Conservation (phyloP, 1,139 yeast species). For the Arxiozyma slooffiae region DNA sequence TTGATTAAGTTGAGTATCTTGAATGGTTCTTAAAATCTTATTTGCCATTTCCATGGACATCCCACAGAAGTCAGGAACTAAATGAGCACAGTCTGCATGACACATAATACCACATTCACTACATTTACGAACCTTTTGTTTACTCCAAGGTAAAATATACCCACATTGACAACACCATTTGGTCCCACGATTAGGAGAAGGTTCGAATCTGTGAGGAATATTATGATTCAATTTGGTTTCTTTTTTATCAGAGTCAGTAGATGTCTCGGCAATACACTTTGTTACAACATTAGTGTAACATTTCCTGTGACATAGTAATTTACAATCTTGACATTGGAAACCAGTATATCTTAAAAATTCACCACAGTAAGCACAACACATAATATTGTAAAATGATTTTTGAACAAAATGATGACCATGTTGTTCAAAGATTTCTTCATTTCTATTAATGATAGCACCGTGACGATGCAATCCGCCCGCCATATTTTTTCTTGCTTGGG, state of each 20-base stretch:
- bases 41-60: constrained; percentile 97
- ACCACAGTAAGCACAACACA: constrained; percentile 96
- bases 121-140: constrained; percentile 89
- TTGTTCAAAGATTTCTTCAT: constrained; percentile 89
- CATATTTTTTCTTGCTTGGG: constrained; percentile 38
- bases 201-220: constrained; percentile 92
- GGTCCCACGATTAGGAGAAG: constrained; percentile 84
- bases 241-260: constrained; percentile 73
- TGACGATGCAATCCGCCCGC: constrained; percentile 74
- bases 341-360: constrained; percentile 92
- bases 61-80: constrained; percentile 97
- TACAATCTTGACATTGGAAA: constrained; percentile 92
- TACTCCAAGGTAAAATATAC: constrained; percentile 87
- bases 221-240: constrained; percentile 91
- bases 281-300: constrained; percentile 92
- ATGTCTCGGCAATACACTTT: constrained; percentile 85
- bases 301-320: constrained; percentile 85
- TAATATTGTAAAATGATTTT: constrained; percentile 87
- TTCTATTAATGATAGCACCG: constrained; percentile 93
- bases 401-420: constrained; percentile 96
- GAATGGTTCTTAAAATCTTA: constrained; percentile 74
- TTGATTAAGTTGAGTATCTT: constrained; percentile 53
- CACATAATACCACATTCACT: constrained; percentile 92
- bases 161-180: constrained; percentile 99
- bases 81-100: constrained; percentile 83